Percentiles rank a stretch among this genome's conserved stretches.
These are phyloP conservation scores for Coniophora puteana DNA, from an alignment of 1,284 basidiomycete genomes.

Conservation along the genomic window DNA sequence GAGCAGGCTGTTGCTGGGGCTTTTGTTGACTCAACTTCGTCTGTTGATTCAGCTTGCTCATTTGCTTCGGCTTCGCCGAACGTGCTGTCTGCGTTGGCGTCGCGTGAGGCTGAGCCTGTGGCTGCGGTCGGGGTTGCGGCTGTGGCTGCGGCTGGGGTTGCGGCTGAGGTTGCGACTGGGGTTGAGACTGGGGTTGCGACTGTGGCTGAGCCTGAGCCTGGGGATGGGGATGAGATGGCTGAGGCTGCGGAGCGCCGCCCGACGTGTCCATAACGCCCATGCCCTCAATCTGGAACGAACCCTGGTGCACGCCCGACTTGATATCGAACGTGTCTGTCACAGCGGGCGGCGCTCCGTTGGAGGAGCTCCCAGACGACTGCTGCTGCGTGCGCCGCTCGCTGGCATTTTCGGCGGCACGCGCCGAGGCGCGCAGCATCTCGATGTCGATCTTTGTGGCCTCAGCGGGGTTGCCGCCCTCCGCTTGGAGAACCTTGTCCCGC, in stretches of 20 bases:
- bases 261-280: conserved; percentile 22
- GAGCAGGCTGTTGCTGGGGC: conserved; percentile 11
- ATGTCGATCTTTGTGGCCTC: conserved; percentile 58
- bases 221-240: background rate
- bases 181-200: conserved; percentile 6
- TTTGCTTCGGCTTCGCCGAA: background rate
- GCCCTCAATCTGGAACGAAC: conserved; percentile 47
- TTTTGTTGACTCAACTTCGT: background rate
- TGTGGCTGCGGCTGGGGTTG: conserved; percentile 14
- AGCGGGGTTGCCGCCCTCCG: conserved; percentile 38
- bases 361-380: conserved; percentile 6
- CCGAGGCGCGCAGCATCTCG: conserved; percentile 68
- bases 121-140: conserved; percentile 3
- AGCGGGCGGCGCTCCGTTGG: conserved; percentile 23
- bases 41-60: too few species aligned
- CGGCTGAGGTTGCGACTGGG: background rate
- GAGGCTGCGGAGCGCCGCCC: conserved; percentile 8
- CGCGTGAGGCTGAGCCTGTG: conserved; percentile 8
- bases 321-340: conserved; percentile 19
- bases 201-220: conserved; percentile 9
- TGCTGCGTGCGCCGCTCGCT: conserved; percentile 22
- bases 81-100: conserved; percentile 2
- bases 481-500: conserved; percentile 53
- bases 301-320: conserved; percentile 43
- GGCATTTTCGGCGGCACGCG: conserved; percentile 52